Evolutionary conservation across 2,329 filamentous ascomycete genomes (phyloP).

Genomic region (Fusarium algeriense): DNA sequence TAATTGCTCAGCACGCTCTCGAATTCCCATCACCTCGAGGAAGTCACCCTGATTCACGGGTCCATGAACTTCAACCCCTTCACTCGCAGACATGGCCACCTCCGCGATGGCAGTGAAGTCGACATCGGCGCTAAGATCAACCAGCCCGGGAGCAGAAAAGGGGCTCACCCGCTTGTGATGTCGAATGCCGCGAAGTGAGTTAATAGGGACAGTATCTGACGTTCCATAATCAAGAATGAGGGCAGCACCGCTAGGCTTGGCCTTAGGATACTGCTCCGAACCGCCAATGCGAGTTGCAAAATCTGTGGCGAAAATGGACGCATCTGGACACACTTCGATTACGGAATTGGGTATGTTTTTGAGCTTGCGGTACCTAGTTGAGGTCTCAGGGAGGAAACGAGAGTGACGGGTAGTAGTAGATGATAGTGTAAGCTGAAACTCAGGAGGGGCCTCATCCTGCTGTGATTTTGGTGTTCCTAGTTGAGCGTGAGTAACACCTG

Average conservation of each 20-base stretch:
- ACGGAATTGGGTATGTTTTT: conserved; percentile 75
- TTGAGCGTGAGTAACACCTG: conserved; percentile 64
- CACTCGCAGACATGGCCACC: conserved; percentile 78
- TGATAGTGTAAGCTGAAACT: conserved; percentile 89
- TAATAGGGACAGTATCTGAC: conserved; percentile 79
- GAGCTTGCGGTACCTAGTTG: conserved; percentile 81
- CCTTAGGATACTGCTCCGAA: conserved; percentile 65
- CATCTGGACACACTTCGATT: conserved; percentile 92
- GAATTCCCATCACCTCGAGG: conserved; percentile 83
- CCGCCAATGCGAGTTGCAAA: conserved; percentile 90
- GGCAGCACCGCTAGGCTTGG: conserved; percentile 81
- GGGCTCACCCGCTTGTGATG: conserved; percentile 82
- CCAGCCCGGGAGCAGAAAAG: conserved; percentile 81
- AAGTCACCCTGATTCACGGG: conserved; percentile 89
- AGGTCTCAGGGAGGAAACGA: conserved; percentile 85
- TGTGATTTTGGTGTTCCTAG: conserved; percentile 66
- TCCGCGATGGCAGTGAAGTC: conserved; percentile 92
- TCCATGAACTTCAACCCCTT: conserved; percentile 90
- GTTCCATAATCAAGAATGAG: conserved; percentile 98
- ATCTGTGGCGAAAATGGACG: conserved; percentile 81
- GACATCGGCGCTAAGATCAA: conserved; percentile 92
- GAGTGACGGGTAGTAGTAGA: conserved; percentile 83
- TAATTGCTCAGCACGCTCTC: conserved; percentile 78
- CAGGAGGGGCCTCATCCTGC: conserved; percentile 70
- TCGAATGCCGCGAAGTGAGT: conserved; percentile 90